Evolutionary conservation across 1,139 yeast genomes (phyloP), one percentile per base, ranked within the genome.

Genomic region (Geotrichum macrosporum): DNA sequence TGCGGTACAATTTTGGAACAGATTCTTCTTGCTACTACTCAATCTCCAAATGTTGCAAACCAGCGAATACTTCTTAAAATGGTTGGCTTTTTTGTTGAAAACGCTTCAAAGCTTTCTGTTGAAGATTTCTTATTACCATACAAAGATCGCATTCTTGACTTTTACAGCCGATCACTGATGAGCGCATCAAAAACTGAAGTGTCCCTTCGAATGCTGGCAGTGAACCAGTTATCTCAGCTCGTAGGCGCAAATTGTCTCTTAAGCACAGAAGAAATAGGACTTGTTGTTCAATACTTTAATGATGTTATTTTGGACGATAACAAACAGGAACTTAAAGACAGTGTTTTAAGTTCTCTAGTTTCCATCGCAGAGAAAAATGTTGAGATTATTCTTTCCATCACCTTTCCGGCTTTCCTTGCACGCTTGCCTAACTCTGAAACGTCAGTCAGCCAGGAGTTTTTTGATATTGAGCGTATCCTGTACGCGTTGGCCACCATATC

Each of bases 101-200:
- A 80, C 1, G 50, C 61, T 3, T 55, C 53, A 6, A 31, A 35
- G 27, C 35, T 40, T 29, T 4, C 30, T 2, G 45, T 44, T 10
- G 46, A 38, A 2, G 66, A 63, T 42, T 67, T 71, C n/a, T 59
- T 81, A 47, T 51, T 63, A 12, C 55, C 60, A 1, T 75, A 68
- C 60, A 84, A 84, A 57, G 95, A 87, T 57, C 78, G 78, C 42
- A 67, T 88, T 16, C 67, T 86, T 35, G 76, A 81, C 47, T 70
- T 81, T 43, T 64, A 85, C 54, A 78, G 87, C 12, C 83, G 78
- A 60, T 71, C 85, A 3, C 71, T 88, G 46, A 78, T 81, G 63
- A 74, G 82, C 0, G 73, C 86, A 0, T 79, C 94, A 0, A 72
- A 72, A 45, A 66, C 77, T 31, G 95, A 84, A 56, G 79, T 80